A percentile compares a stretch with the other conserved stretches of the same genome.
phyloP scores from a whole-genome alignment of 176 grass and related monocot genomes.

The Phyllostachys edulis region DNA sequence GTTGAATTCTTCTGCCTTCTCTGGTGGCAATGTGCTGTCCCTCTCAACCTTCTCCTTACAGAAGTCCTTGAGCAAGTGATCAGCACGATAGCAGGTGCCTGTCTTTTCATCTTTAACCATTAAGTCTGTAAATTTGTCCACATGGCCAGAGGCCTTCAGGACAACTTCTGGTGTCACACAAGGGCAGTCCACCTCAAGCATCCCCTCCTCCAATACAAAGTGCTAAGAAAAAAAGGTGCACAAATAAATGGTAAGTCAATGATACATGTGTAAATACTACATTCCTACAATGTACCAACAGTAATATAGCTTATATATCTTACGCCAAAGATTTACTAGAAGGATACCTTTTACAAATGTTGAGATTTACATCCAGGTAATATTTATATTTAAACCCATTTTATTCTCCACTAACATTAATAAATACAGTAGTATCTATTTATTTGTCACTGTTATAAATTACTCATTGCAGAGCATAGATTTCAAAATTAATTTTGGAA shows the following conservation, averaged over 20 bases:
- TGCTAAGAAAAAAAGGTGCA: conserved; percentile 47
- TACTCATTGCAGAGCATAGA: neutral
- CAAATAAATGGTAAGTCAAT: conserved; percentile 8
- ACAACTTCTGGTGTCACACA: conserved; percentile 89
- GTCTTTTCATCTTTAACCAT: conserved; percentile 97
- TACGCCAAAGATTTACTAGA: neutral
- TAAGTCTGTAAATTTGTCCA: conserved; percentile 90
- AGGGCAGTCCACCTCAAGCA: conserved; percentile 93
- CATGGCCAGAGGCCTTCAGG: conserved; percentile 88
- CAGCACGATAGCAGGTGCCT: conserved; percentile 81
- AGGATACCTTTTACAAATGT: neutral
- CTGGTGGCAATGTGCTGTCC: conserved; percentile 44
- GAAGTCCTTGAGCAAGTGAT: conserved; percentile 92
- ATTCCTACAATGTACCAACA: neutral
- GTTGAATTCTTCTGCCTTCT: conserved; percentile 56
- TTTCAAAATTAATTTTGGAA: neutral
- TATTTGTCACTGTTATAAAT: neutral
- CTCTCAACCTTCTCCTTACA: conserved; percentile 89
- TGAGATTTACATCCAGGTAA: neutral
- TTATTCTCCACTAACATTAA: neutral
- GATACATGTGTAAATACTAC: neutral
- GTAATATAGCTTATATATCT: neutral
- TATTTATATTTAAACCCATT: neutral
- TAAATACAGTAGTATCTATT: neutral
- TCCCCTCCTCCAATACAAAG: conserved; percentile 87